Base-by-base conservation (phyloP, 2,329 filamentous ascomycete species). In the Ceratocystiopsis sp. region DNA sequence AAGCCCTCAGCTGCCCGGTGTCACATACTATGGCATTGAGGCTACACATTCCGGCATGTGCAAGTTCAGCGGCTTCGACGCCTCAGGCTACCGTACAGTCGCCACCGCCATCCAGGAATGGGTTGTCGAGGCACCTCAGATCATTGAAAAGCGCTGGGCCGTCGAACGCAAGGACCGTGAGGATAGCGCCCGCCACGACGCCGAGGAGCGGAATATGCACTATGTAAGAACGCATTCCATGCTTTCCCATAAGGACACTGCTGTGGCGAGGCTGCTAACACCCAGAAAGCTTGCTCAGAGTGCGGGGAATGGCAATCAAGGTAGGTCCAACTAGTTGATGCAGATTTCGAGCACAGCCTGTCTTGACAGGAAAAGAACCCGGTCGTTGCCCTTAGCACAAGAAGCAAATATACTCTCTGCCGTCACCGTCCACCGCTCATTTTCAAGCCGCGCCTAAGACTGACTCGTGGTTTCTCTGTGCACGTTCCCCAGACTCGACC, bases 11-110 rank as follows among this genome's bases (percentile, higher is more conserved):
- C 62, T 83, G 14, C 75, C 78, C 7, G 79, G 79, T 32, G 79
- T 82, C 0, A 76, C 73, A 37, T 78, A 80, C 49, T 82, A 79
- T 57, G 78, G 79, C n/a, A 81, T 84, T 46, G 78, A 84, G 50
- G 76, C 77, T 9, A 74, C 72, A n/a, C 79, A 84, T 54, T 75
- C 73, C 1, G 65, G 68, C 37, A 83, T 84, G 75, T 81, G 77
- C 63, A 84, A 83, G 53, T 84, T 83, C 46, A 68, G 74, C 18
- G 70, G 69, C 48, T 65, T 68, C 40, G 71, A 66, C 47, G 69
- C 80, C 0, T 77, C 80, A 0, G 82, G 82, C 0, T 87, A 78
- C 53, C 57, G 63, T 6, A 68, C 63, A 12, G 56, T 75, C 14
- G 61, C 67, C 2, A 65, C 61, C 2, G 62, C 68, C 13, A 60